phyloP scores from a whole-genome alignment of 495 filamentous ascomycete species.

The Terfezia boudieri region DNA sequence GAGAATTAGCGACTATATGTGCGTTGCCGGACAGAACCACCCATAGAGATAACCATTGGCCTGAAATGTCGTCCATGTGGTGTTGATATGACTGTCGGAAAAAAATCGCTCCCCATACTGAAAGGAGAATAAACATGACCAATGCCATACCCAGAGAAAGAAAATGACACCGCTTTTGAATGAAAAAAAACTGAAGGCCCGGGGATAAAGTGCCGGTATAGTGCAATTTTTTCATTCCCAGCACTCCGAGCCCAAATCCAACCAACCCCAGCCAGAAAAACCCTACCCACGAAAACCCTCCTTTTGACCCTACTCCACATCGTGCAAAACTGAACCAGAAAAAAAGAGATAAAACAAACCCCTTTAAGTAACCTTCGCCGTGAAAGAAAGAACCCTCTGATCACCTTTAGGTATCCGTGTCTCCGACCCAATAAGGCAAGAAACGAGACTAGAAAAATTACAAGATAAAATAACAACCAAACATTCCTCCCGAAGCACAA shows the following conservation, averaged over 20 bases:
- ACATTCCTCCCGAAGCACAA: constrained; percentile 21
- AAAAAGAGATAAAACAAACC: constrained; percentile 2
- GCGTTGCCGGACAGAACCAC: constrained; percentile 6
- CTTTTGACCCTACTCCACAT: neutral
- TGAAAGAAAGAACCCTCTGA: constrained; percentile 19
- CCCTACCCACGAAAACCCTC: neutral
- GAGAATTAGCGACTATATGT: constrained; percentile 4
- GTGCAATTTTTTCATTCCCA: neutral
- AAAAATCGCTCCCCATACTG: too few species aligned
- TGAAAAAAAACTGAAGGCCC: neutral
- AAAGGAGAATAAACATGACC: neutral
- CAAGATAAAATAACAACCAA: constrained; percentile 16
- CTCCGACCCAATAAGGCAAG: constrained; percentile 15
- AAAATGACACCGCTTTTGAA: neutral
- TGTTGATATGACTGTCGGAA: too few species aligned
- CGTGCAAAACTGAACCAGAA: neutral
- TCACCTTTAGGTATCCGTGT: constrained; percentile 20
- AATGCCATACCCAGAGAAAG: neutral
- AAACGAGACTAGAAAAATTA: constrained; percentile 13
- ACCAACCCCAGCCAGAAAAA: neutral
- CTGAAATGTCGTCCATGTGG: too few species aligned
- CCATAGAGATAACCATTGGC: neutral
- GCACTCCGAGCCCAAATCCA: neutral
- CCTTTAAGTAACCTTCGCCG: constrained; percentile 20
- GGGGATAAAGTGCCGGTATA: neutral